phyloP scores from a whole-genome alignment of 148 eudicot genomes.

The Rhododendron vialii region DNA sequence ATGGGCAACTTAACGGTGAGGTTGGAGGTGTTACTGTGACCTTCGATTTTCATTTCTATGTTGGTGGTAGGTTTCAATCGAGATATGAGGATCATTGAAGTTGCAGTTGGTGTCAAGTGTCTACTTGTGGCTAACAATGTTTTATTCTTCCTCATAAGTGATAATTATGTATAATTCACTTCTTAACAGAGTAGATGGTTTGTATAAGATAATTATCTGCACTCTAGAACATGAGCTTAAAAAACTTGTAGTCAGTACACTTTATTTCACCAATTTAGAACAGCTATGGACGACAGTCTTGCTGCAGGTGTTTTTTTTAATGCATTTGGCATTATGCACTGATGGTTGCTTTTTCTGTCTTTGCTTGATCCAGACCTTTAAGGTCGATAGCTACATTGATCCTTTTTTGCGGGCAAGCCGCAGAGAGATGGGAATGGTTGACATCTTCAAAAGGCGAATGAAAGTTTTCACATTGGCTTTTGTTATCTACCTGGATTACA shows the following conservation, averaged over 20 bases:
- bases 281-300: background rate
- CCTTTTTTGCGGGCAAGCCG: constrained; percentile 8
- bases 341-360: background rate
- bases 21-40: background rate
- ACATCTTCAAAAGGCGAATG: constrained; percentile 68
- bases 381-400: background rate
- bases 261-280: background rate
- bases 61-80: background rate
- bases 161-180: background rate
- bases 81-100: background rate
- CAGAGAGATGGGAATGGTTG: constrained; percentile 74
- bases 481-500: constrained; percentile 81
- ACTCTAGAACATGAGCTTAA: background rate
- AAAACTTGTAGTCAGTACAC: background rate
- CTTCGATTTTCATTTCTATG: background rate
- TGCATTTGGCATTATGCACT: background rate
- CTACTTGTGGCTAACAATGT: background rate
- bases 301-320: background rate
- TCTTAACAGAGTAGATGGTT: background rate
- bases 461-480: constrained; percentile 85
- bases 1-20: background rate
- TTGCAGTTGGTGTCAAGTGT: background rate
- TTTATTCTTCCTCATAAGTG: background rate
- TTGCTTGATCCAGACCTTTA: background rate
- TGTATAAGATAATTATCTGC: background rate